Conservation (phyloP, 495 filamentous ascomycete species). For the Jackrogersella minutella region DNA sequence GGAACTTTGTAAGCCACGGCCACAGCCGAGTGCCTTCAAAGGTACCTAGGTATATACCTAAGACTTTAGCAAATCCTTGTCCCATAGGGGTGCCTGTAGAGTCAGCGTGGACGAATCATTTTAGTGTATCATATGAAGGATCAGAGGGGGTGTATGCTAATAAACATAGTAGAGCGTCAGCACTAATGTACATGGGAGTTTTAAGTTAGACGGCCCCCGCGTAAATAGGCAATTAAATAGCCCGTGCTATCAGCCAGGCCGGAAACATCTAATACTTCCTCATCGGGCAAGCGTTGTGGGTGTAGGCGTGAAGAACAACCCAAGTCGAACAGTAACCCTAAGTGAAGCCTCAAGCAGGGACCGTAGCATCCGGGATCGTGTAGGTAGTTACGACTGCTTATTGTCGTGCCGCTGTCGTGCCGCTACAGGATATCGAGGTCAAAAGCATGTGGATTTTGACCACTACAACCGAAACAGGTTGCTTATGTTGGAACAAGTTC, state of each 20-base stretch:
- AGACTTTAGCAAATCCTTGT: constrained; percentile 11
- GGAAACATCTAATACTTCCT: constrained; percentile 1
- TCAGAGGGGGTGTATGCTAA: constrained; percentile 30
- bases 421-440: constrained; percentile 7
- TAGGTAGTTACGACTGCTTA: neutral
- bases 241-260: constrained; percentile 29
- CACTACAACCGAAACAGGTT: neutral
- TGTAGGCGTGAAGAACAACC: constrained; percentile 3
- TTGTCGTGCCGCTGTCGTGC: constrained; percentile 3
- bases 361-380: neutral
- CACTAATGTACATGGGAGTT: constrained; percentile 32
- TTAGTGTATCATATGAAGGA: constrained; percentile 26
- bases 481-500: constrained; percentile 26
- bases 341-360: constrained; percentile 1
- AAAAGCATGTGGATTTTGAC: constrained; percentile 3
- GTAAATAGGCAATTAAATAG: constrained; percentile 29
- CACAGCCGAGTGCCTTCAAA: constrained; percentile 16
- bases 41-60: constrained; percentile 19
- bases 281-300: neutral
- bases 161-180: constrained; percentile 34
- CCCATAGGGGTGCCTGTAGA: constrained; percentile 31
- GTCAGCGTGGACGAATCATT: constrained; percentile 13
- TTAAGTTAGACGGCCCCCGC: constrained; percentile 33
- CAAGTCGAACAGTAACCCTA: constrained; percentile 1
- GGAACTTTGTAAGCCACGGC: constrained; percentile 21